These are phyloP conservation scores for Plasmopara viticola DNA, from an alignment of 352 stramenopile species.

Conservation along the genomic window DNA sequence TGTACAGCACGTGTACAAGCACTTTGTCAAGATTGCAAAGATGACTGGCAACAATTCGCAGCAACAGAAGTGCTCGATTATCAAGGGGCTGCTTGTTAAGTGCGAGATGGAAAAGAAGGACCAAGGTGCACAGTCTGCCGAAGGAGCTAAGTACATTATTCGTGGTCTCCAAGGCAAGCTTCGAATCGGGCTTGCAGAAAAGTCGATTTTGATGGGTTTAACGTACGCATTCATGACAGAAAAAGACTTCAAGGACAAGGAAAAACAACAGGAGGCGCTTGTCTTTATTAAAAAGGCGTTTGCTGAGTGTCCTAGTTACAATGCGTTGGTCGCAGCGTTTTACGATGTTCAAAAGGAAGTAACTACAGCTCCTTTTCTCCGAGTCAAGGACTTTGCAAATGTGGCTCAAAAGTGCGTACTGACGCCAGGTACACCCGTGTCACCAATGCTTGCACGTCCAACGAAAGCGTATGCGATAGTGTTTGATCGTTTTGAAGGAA, in stretches of 20 bases:
- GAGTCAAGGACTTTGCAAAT: conserved; percentile 48
- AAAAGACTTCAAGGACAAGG: conserved; percentile 72
- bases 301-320: conserved; percentile 95
- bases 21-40: conserved; percentile 91
- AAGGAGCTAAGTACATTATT: conserved; percentile 97
- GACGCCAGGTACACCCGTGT: conserved; percentile 94
- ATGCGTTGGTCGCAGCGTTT: conserved; percentile 91
- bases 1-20: conserved; percentile 80
- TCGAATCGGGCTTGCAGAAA: conserved; percentile 95
- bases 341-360: conserved; percentile 42
- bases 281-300: conserved; percentile 97
- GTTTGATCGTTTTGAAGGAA: conserved; percentile 93
- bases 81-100: conserved; percentile 94
- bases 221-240: conserved; percentile 94
- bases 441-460: conserved; percentile 98
- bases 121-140: conserved; percentile 64
- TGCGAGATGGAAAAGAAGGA: conserved; percentile 79
- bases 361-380: conserved; percentile 34
- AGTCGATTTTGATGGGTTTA: conserved; percentile 95
- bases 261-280: conserved; percentile 86
- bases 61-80: conserved; percentile 96
- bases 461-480: conserved; percentile 96
- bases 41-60: conserved; percentile 95
- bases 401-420: conserved; percentile 84
- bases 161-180: conserved; percentile 97